Base-by-base conservation (phyloP, 1,284 basidiomycete genomes). In the Farysia itapuensis region DNA sequence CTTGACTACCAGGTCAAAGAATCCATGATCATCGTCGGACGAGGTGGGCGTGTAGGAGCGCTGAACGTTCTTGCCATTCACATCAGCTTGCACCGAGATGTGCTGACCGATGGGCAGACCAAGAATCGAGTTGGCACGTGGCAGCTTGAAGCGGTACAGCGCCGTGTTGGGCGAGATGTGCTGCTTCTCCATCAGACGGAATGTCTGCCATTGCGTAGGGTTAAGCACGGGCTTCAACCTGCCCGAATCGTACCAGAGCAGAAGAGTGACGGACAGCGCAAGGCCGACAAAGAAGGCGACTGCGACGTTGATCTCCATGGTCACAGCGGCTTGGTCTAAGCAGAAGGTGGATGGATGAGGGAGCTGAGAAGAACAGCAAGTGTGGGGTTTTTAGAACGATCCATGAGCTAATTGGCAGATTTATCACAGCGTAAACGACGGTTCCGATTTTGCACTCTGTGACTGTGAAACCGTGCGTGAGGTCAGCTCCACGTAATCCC, bases 1-100 rank as follows among this genome's bases (percentile, higher is more conserved):
- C 91, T 98, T 98, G 81, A 98, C 87, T 70, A 98, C 83, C 47
- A 98, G 84, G 78, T 97, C 93, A 77, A 98, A 97, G 80, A 89
- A 84, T 37, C 94, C 95, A 43, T 82, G 83, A 79, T 96, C 87
- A 56, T 94, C 88, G 75, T 97, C 89, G 70, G 87, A 87, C 74
- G 87, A 90, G 22, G 90, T 90, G 35, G 94, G 94, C 11, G 94
- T 98, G 81, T 98, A 98, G 77, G 86, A 90, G 47, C 94, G 85
- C 76, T 86, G 84, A 72, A 98, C 82, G 32, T 86, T 82, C 81
- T 96, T 96, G 71, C 90, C 94, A 67, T 87, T 83, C 66, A 98
- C 90, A 58, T 89, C 86, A 29, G 94, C 93, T 39, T 86, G 84
- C 35, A 98, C 82, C 39, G 89, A 88, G 70, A 98, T 90, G 81